phyloP scores from a whole-genome alignment of 2,329 filamentous ascomycete species.

The Rutstroemia sydowiana region DNA sequence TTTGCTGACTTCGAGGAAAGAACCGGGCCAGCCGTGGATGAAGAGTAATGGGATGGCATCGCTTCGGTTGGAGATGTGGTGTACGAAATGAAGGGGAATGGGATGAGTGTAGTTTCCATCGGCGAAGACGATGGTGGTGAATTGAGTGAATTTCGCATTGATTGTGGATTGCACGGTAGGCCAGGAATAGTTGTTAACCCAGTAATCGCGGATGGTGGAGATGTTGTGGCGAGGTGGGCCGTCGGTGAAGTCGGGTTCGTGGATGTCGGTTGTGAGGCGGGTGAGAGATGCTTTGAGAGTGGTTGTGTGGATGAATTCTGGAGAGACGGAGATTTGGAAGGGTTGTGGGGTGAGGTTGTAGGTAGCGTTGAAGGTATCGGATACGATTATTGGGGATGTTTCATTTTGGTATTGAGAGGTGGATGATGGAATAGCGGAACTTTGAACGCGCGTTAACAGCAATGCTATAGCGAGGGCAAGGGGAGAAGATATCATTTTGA shows the following conservation, averaged over 20 bases:
- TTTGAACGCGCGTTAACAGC: too few species aligned
- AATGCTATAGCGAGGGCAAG: too few species aligned
- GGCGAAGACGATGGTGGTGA: conserved; percentile 24
- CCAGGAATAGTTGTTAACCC: conserved; percentile 28
- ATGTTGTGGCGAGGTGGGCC: conserved; percentile 2
- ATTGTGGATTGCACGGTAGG: conserved; percentile 23
- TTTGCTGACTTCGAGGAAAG: conserved; percentile 32
- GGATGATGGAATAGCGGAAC: too few species aligned
- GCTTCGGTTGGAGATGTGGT: conserved; percentile 20
- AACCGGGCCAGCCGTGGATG: conserved; percentile 38
- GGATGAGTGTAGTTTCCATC: conserved; percentile 34
- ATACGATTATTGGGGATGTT: not conserved
- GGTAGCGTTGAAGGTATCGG: conserved; percentile 1
- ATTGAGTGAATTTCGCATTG: conserved; percentile 26
- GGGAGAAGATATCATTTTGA: too few species aligned
- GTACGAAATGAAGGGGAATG: conserved; percentile 26
- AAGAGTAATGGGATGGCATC: conserved; percentile 37
- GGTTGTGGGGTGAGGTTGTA: not conserved
- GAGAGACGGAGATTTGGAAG: conserved; percentile 9
- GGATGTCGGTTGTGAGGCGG: conserved; percentile 4
- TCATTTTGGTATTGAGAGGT: not conserved
- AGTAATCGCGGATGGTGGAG: conserved; percentile 20
- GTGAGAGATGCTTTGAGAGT: conserved; percentile 6
- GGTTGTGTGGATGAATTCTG: conserved; percentile 6
- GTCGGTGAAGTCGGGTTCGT: conserved; percentile 7